Conservation (phyloP, 2,329 filamentous ascomycete genomes). For the Rutstroemia sp. region DNA sequence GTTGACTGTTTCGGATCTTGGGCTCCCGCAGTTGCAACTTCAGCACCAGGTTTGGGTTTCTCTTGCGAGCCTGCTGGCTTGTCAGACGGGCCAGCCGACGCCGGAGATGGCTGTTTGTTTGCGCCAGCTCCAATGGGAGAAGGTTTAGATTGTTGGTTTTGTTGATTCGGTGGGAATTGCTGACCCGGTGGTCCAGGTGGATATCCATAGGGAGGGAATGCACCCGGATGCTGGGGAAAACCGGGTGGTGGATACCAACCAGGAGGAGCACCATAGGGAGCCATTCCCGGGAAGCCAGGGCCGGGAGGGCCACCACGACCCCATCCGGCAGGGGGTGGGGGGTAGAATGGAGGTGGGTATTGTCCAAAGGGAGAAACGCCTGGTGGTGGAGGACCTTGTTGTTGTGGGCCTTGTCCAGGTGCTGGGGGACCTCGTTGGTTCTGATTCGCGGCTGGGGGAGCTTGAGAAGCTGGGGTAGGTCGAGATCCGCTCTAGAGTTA, state of each 20-base stretch:
- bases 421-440: conserved; percentile 11
- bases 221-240: conserved; percentile 26
- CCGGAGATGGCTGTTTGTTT: conserved; percentile 40
- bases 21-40: conserved; percentile 32
- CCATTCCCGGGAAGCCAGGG: conserved; percentile 63
- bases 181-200: conserved; percentile 55
- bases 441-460: conserved; percentile 16
- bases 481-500: conserved; percentile 38
- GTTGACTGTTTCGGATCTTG: conserved; percentile 35
- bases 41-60: conserved; percentile 48
- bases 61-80: conserved; percentile 36
- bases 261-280: conserved; percentile 62
- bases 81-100: conserved; percentile 34
- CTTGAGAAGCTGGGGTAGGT: conserved; percentile 13
- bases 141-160: conserved; percentile 34
- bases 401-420: conserved; percentile 15
- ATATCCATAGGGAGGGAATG: conserved; percentile 46
- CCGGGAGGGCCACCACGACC: conserved; percentile 48
- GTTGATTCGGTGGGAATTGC: conserved; percentile 41
- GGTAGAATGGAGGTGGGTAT: conserved; percentile 33
- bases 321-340: conserved; percentile 37
- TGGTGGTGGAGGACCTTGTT: conserved; percentile 11
- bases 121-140: conserved; percentile 44
- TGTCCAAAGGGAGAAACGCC: conserved; percentile 31
- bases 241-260: conserved; percentile 73